phyloP scores from a whole-genome alignment of 2,329 filamentous ascomycete genomes.

The Aspergillus sp. region DNA sequence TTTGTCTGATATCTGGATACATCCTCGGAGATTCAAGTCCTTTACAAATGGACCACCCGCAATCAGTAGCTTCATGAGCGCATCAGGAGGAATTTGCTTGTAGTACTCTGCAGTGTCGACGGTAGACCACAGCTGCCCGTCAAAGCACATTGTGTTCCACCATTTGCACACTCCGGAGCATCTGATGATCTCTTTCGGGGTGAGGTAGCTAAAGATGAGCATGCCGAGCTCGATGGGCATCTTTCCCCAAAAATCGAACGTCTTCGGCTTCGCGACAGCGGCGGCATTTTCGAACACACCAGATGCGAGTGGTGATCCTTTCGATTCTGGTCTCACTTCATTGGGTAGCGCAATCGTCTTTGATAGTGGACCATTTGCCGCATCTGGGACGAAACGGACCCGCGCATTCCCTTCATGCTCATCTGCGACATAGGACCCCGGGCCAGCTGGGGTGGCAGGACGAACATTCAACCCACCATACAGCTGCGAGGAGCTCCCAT shows the following conservation, averaged over 20 bases:
- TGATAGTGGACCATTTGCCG: constrained; percentile 35
- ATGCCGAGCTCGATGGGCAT: constrained; percentile 83
- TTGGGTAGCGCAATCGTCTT: constrained; percentile 63
- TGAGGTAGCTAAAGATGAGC: constrained; percentile 72
- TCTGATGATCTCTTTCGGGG: constrained; percentile 77
- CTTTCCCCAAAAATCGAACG: constrained; percentile 72
- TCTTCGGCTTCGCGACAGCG: constrained; percentile 31
- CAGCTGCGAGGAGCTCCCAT: constrained; percentile 57
- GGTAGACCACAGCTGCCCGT: constrained; percentile 88
- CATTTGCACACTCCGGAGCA: constrained; percentile 73
- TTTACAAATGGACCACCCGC: constrained; percentile 86
- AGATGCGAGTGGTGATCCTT: constrained; percentile 31
- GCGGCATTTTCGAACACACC: constrained; percentile 21
- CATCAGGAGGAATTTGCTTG: constrained; percentile 77
- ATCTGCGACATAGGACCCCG: constrained; percentile 45
- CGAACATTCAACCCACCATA: constrained; percentile 57
- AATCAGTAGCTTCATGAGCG: constrained; percentile 80
- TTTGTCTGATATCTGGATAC: constrained; percentile 81
- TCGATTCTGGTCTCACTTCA: constrained; percentile 56
- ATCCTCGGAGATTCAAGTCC: constrained; percentile 86
- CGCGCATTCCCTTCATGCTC: constrained; percentile 55
- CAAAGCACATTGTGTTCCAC: constrained; percentile 83
- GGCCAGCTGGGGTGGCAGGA: constrained; percentile 52
- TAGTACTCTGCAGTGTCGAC: constrained; percentile 88
- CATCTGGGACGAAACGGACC: constrained; percentile 54